Conservation (phyloP, 495 filamentous ascomycete species). For the Hypoxylon fuscum region DNA sequence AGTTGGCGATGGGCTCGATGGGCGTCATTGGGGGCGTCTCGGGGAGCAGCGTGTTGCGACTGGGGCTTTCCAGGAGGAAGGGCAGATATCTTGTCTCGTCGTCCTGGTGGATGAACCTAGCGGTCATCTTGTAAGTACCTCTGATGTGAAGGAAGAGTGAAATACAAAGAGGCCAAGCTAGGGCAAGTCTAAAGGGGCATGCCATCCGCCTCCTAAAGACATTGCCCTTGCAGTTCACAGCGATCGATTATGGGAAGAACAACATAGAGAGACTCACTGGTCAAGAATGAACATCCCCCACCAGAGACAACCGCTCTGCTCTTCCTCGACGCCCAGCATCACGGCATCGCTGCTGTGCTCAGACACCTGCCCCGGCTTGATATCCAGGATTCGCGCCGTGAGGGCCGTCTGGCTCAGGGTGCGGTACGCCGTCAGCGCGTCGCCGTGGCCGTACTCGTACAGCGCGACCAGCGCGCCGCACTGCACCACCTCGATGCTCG, state of each 20-base stretch:
- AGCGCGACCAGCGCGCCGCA: constrained; percentile 42
- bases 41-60: constrained; percentile 38
- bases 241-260: too few relatives aligned
- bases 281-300: constrained; percentile 49
- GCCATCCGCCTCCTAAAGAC: not conserved
- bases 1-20: not conserved
- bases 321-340: constrained; percentile 37
- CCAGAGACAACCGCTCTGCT: constrained; percentile 44
- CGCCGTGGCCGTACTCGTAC: constrained; percentile 48
- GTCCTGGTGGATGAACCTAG: constrained; percentile 43
- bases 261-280: too few relatives aligned
- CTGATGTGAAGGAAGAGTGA: not conserved
- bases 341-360: constrained; percentile 24
- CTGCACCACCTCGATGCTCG: constrained; percentile 41
- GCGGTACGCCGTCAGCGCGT: constrained; percentile 39
- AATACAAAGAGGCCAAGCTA: not conserved
- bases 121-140: constrained; percentile 1
- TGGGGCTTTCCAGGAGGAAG: constrained; percentile 43
- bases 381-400: constrained; percentile 28
- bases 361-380: constrained; percentile 33
- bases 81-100: constrained; percentile 35
- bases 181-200: too few relatives aligned
- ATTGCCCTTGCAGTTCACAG: too few relatives aligned
- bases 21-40: constrained; percentile 39
- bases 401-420: constrained; percentile 42